Percentiles rank a stretch among this genome's conserved stretches.
These are phyloP conservation scores for Plasmodium vivax DNA, from an alignment of 169 alveolate genomes.

Conservation along the genomic window DNA sequence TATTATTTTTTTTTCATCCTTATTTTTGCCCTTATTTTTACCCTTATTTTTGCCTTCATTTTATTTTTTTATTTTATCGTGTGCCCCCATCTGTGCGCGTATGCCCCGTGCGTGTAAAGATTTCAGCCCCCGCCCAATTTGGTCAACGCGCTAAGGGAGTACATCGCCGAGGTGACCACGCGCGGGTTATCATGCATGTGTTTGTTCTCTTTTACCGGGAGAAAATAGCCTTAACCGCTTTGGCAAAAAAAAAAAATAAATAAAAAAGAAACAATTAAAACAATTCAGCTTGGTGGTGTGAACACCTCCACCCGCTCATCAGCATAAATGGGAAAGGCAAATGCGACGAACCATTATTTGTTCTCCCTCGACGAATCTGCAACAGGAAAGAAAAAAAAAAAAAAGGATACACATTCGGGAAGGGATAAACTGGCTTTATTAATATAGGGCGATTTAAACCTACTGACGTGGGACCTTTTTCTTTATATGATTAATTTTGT, in stretches of 20 bases:
- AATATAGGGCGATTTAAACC: neutral
- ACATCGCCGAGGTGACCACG: neutral
- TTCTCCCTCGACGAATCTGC: neutral
- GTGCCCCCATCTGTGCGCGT: neutral
- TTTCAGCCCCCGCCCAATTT: neutral
- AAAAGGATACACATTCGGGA: neutral
- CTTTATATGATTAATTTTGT: neutral
- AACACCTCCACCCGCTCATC: neutral
- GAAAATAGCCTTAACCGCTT: neutral
- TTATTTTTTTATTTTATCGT: neutral
- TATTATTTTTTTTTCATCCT: neutral
- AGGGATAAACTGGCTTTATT: neutral
- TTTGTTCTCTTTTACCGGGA: neutral
- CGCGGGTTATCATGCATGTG: neutral
- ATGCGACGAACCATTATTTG: neutral
- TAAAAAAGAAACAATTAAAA: too few relatives aligned
- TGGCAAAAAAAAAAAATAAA: too few relatives aligned
- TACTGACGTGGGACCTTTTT: neutral
- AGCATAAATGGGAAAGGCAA: neutral
- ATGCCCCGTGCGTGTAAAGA: neutral
- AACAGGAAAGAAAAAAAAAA: neutral
- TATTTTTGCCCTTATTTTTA: neutral
- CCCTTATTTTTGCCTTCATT: neutral
- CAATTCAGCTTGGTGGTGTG: neutral
- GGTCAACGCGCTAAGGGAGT: neutral